phyloP scores from a whole-genome alignment of 192 early-diverging fungal species.

The Mortierella hygrophila region DNA sequence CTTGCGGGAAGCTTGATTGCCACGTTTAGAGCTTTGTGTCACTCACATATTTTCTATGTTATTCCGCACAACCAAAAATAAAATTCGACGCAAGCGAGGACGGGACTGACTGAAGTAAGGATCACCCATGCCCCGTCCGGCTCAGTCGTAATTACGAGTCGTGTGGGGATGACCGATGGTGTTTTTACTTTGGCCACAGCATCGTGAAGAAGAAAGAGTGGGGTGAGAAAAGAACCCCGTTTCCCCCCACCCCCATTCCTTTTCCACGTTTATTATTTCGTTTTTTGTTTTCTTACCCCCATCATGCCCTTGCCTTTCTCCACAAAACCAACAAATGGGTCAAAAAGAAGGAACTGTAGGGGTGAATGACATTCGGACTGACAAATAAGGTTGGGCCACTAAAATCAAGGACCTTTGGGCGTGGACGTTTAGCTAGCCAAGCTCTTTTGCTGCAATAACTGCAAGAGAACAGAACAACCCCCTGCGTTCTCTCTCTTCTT shows the following conservation, averaged over 20 bases:
- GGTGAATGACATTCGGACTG: constrained; percentile 2
- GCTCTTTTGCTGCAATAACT: too few relatives aligned
- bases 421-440: not conserved
- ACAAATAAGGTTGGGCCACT: constrained; percentile 20
- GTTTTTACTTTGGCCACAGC: too few relatives aligned
- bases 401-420: constrained; percentile 13
- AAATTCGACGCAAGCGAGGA: not conserved
- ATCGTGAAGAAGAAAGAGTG: not conserved
- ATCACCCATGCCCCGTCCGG: not conserved
- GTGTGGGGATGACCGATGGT: not conserved
- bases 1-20: not conserved
- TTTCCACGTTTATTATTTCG: not conserved
- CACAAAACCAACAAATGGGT: not conserved
- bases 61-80: not conserved
- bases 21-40: not conserved
- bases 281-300: not conserved
- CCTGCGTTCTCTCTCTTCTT: too few relatives aligned
- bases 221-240: not conserved
- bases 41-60: not conserved
- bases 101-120: too few relatives aligned
- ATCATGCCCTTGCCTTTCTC: not conserved
- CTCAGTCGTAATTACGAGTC: not conserved
- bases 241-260: not conserved
- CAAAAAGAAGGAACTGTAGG: too few relatives aligned
- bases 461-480: too few relatives aligned